Conservation (phyloP, 208 protist genomes). For the Leptomonas pyrrhocoris region DNA sequence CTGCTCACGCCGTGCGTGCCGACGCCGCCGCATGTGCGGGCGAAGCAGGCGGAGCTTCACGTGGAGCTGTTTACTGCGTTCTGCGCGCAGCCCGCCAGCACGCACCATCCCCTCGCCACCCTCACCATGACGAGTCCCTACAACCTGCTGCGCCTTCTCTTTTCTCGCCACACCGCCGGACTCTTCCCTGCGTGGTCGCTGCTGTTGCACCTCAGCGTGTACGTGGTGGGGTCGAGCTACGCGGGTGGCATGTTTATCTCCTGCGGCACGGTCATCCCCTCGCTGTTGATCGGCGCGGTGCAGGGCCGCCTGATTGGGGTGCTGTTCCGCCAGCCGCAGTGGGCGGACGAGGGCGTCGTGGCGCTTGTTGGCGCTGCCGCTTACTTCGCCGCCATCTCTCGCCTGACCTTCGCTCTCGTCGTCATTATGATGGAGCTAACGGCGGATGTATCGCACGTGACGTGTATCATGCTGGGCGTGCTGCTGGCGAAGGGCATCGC, state of each 20-base stretch:
- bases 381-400: conserved; percentile 84
- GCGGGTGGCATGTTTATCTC: conserved; percentile 78
- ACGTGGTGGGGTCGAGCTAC: conserved; percentile 69
- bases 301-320: conserved; percentile 70
- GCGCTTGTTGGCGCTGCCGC: conserved; percentile 81
- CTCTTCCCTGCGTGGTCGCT: conserved; percentile 57
- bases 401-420: conserved; percentile 82
- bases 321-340: conserved; percentile 45
- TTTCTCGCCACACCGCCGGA: conserved; percentile 54
- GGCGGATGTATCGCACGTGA: conserved; percentile 80
- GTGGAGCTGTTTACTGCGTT: conserved; percentile 65
- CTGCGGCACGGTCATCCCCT: conserved; percentile 70
- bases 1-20: conserved; percentile 55
- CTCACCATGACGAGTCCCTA: conserved; percentile 68
- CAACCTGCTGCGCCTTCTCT: conserved; percentile 66
- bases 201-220: conserved; percentile 58
- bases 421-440: conserved; percentile 92
- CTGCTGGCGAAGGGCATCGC: conserved; percentile 80
- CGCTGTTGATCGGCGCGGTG: conserved; percentile 81
- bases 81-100: conserved; percentile 40
- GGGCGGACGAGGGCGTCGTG: conserved; percentile 79
- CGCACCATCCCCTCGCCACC: conserved; percentile 71
- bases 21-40: conserved; percentile 40
- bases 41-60: conserved; percentile 41
- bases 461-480: conserved; percentile 88